A percentile compares a stretch with the other conserved stretches of the same genome.
Conservation (phyloP, 805 yeast species). For the Candida argentea region DNA sequence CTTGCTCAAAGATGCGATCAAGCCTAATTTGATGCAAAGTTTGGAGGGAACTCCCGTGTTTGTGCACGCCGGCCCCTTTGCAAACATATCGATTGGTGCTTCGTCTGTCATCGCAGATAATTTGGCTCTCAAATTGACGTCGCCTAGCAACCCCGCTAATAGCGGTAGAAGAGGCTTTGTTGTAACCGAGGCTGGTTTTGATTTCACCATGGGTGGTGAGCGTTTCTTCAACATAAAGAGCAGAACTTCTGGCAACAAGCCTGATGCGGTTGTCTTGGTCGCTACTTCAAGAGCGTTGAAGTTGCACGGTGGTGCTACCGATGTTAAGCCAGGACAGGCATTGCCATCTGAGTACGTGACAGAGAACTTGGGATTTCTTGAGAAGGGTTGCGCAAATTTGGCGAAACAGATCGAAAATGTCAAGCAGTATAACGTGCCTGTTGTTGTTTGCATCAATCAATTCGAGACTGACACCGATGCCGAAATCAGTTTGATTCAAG, state of each 20-base stretch:
- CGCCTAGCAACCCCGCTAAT: constrained; percentile 34
- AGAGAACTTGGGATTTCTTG: constrained; percentile 72
- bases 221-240: constrained; percentile 93
- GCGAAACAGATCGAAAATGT: constrained; percentile 87
- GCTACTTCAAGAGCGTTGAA: constrained; percentile 97
- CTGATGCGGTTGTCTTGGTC: constrained; percentile 87
- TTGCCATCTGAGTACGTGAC: constrained; percentile 72
- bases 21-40: constrained; percentile 95
- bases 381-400: constrained; percentile 76
- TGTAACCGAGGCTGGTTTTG: constrained; percentile 97
- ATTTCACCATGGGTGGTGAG: constrained; percentile 99
- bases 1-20: constrained; percentile 87
- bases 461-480: constrained; percentile 73
- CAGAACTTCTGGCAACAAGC: constrained; percentile 78
- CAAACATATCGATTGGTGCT: constrained; percentile 95
- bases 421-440: constrained; percentile 77
- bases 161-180: constrained; percentile 63
- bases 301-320: constrained; percentile 96
- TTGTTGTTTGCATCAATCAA: constrained; percentile 87
- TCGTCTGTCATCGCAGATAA: constrained; percentile 90
- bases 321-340: constrained; percentile 86
- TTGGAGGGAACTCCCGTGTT: constrained; percentile 96
- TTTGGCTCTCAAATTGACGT: constrained; percentile 80
- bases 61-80: constrained; percentile 97
- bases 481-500: constrained; percentile 71